Evolutionary conservation across 371 early-diverging fungal genomes (phyloP).

Genomic region (Polyrhizophydium stewartii): DNA sequence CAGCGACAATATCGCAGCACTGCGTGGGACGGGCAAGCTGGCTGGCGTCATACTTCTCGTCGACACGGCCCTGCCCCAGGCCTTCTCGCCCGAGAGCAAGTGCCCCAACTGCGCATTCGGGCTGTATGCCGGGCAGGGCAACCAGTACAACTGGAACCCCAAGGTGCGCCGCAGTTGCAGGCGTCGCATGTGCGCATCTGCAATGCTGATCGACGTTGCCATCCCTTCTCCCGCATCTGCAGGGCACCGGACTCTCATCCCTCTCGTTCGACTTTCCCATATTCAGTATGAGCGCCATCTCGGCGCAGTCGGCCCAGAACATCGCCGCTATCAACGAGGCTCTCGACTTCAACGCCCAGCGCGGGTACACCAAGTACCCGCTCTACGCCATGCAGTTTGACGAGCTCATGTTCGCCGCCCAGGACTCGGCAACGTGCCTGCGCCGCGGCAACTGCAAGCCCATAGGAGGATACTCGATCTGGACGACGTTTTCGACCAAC

Average conservation of each 20-base stretch:
- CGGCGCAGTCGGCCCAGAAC: background rate
- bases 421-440: slow-evolving; percentile 1
- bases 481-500: slow-evolving; percentile 58
- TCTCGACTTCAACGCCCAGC: slow-evolving; percentile 41
- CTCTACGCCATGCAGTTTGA: slow-evolving; percentile 66
- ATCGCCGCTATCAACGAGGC: slow-evolving; percentile 17
- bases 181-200: background rate
- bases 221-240: slow-evolving; percentile 4
- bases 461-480: slow-evolving; percentile 67
- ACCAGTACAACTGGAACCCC: slow-evolving; percentile 65
- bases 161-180: slow-evolving; percentile 31
- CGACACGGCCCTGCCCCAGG: slow-evolving; percentile 29
- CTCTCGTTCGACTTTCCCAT: slow-evolving; percentile 61
- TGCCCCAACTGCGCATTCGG: slow-evolving; percentile 73
- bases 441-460: slow-evolving; percentile 58
- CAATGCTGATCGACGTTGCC: no score
- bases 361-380: slow-evolving; percentile 53
- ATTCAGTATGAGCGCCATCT: slow-evolving; percentile 33
- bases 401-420: slow-evolving; percentile 48
- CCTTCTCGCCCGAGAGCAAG: slow-evolving; percentile 54
- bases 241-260: slow-evolving; percentile 59
- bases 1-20: slow-evolving; percentile 26
- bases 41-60: slow-evolving; percentile 48
- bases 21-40: slow-evolving; percentile 34
- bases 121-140: slow-evolving; percentile 52